These are phyloP conservation scores for Rhododendron henanense DNA, from an alignment of 148 eudicot genomes.

Conservation along the genomic window DNA sequence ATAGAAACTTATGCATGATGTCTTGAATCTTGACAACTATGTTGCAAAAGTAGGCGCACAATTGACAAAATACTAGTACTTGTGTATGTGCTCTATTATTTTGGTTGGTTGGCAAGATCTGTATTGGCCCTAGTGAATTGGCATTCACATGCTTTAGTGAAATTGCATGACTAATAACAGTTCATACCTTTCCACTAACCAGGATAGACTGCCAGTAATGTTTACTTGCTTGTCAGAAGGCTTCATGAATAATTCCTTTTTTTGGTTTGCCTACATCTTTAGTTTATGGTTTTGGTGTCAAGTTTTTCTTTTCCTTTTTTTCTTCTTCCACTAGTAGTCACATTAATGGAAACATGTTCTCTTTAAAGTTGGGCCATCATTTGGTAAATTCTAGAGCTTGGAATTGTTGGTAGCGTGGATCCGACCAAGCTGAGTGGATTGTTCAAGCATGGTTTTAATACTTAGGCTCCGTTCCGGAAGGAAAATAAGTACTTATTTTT, in stretches of 20 bases:
- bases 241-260: not conserved
- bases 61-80: constrained; percentile 12
- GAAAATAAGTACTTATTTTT: too few species aligned
- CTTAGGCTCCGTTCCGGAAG: too few species aligned
- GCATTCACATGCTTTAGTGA: constrained; percentile 13
- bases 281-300: not conserved
- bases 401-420: not conserved
- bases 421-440: not conserved
- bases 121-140: constrained; percentile 16
- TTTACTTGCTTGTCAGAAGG: not conserved
- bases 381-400: not conserved
- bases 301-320: too few species aligned
- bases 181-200: not conserved
- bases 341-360: not conserved
- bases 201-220: not conserved
- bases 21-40: constrained; percentile 10
- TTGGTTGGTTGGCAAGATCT: constrained; percentile 20
- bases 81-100: constrained; percentile 5
- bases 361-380: not conserved
- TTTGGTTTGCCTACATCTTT: not conserved
- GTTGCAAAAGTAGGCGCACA: constrained; percentile 12
- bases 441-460: not conserved
- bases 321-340: not conserved
- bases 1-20: not conserved
- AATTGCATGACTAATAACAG: not conserved